Percentiles rank a stretch among this genome's conserved stretches.
Evolutionary conservation across 495 filamentous ascomycete species (phyloP).

Genomic region (Xylaria nigripes): DNA sequence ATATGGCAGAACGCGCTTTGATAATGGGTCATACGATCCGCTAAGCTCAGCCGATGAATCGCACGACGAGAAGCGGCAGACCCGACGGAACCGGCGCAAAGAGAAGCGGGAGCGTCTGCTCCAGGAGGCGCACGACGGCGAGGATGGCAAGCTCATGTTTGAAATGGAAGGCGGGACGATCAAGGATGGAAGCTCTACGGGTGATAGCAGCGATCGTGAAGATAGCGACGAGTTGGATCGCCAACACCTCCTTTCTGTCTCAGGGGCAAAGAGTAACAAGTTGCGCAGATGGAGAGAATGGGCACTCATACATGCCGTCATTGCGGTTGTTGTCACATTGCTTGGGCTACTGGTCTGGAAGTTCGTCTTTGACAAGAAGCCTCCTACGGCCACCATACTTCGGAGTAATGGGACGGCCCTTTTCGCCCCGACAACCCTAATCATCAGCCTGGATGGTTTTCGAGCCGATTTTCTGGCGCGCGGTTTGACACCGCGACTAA

Average conservation of each 20-base stretch:
- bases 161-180: conserved; percentile 80
- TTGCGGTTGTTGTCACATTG: conserved; percentile 44
- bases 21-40: conserved; percentile 23
- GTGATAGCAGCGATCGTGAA: conserved; percentile 47
- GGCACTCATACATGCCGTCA: conserved; percentile 45
- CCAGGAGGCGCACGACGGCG: conserved; percentile 44
- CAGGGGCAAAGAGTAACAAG: conserved; percentile 35
- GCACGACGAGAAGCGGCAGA: conserved; percentile 44
- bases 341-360: conserved; percentile 44
- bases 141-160: conserved; percentile 73
- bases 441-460: conserved; percentile 94
- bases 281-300: conserved; percentile 40
- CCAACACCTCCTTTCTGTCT: conserved; percentile 35
- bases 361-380: conserved; percentile 31
- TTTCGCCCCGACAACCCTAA: conserved; percentile 84
- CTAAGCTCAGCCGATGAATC: conserved; percentile 27
- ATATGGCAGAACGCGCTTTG: conserved; percentile 27
- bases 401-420: conserved; percentile 73
- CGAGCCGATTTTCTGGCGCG: conserved; percentile 89
- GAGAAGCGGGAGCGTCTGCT: conserved; percentile 42
- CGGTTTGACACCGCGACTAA: conserved; percentile 74
- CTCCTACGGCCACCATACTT: conserved; percentile 18
- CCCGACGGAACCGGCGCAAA: conserved; percentile 34
- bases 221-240: conserved; percentile 48
- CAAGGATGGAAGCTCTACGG: conserved; percentile 52